These are phyloP conservation scores for Melampsora americana DNA, from an alignment of 1,284 basidiomycete species.

Conservation along the genomic window DNA sequence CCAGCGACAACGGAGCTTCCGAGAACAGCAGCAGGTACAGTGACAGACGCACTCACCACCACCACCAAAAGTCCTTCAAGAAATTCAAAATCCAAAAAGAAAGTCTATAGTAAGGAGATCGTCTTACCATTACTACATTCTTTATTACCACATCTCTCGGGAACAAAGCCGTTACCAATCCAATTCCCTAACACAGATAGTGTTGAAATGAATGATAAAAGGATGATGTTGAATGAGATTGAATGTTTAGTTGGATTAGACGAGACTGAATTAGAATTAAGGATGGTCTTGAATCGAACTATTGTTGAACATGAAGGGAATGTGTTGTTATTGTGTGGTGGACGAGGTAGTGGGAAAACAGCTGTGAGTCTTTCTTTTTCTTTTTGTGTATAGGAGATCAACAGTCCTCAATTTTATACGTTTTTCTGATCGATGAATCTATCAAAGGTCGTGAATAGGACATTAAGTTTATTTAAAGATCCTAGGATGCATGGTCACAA, in stretches of 20 bases:
- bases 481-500: conserved; percentile 50
- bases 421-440: background rate
- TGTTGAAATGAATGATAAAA: background rate
- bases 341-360: conserved; percentile 25
- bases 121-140: conserved; percentile 14
- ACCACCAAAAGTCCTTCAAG: no score
- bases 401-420: background rate
- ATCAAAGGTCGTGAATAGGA: conserved; percentile 17
- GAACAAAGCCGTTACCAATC: conserved; percentile 1
- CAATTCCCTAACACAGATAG: background rate
- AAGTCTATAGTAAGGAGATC: background rate
- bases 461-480: conserved; percentile 8
- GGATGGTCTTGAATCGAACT: conserved; percentile 23
- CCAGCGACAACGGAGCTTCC: no score
- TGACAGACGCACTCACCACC: no score
- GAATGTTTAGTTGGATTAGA: conserved; percentile 12
- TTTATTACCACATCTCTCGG: conserved; percentile 12
- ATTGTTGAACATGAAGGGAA: conserved; percentile 24
- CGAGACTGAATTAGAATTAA: background rate
- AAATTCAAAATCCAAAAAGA: background rate
- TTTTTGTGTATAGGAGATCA: background rate
- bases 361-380: background rate
- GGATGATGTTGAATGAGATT: background rate
- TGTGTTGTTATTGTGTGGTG: conserved; percentile 20
- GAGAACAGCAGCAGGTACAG: no score